These are phyloP conservation scores for Calonectria naviculata DNA, from an alignment of 2,329 filamentous ascomycete genomes.

Conservation along the genomic window DNA sequence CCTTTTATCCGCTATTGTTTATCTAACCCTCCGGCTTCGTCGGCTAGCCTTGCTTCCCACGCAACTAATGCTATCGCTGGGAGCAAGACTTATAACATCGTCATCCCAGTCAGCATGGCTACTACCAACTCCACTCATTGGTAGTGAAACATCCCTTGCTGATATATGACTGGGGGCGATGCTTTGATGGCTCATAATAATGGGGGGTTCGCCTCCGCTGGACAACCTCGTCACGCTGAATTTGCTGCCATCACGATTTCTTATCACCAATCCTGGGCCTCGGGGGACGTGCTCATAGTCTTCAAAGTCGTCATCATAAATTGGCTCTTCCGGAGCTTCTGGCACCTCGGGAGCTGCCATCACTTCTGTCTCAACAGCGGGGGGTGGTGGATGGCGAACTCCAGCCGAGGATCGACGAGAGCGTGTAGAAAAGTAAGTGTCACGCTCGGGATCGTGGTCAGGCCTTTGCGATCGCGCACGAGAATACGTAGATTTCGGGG, in stretches of 20 bases:
- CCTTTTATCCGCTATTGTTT: neutral
- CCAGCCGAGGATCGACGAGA: conserved; percentile 39
- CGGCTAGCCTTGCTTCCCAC: conserved; percentile 56
- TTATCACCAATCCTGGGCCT: conserved; percentile 36
- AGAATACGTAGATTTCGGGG: conserved; percentile 41
- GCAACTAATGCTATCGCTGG: conserved; percentile 72
- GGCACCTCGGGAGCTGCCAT: conserved; percentile 35
- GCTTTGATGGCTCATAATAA: conserved; percentile 32
- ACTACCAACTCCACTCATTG: conserved; percentile 54
- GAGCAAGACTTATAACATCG: conserved; percentile 65
- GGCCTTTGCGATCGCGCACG: conserved; percentile 36
- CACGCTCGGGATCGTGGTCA: conserved; percentile 49
- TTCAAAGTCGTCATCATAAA: conserved; percentile 6
- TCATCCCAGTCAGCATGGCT: conserved; percentile 57
- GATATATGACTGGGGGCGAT: conserved; percentile 41
- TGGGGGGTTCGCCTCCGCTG: conserved; percentile 27
- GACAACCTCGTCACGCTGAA: conserved; percentile 33
- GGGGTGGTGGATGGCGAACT: conserved; percentile 36
- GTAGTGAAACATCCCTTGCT: conserved; percentile 51
- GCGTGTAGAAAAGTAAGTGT: conserved; percentile 58
- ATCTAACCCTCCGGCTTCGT: conserved; percentile 39
- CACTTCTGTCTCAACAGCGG: conserved; percentile 41
- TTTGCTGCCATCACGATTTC: conserved; percentile 46
- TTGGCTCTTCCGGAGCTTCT: conserved; percentile 23
- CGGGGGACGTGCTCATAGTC: conserved; percentile 12